These are phyloP conservation scores for Scutellaria barbata DNA, from an alignment of 257 asterid genomes.

Conservation along the genomic window DNA sequence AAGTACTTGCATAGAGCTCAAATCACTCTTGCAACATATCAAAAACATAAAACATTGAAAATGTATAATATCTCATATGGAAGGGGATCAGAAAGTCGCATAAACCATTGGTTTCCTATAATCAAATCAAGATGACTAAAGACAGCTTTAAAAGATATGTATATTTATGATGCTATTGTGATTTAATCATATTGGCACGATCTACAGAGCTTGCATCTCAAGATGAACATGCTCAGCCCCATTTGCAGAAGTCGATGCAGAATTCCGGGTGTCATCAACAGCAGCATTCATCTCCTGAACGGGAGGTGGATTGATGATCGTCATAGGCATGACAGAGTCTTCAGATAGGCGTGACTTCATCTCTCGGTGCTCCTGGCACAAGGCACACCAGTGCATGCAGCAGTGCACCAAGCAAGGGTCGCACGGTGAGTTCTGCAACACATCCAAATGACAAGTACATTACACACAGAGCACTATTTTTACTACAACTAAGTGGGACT, in stretches of 20 bases:
- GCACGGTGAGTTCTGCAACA: constrained; percentile 87
- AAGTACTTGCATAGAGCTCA: constrained; percentile 3
- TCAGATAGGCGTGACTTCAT: constrained; percentile 85
- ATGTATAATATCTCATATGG: not conserved
- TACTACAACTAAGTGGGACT: no score
- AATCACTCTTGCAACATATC: not conserved
- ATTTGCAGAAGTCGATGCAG: constrained; percentile 57
- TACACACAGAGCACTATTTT: not conserved
- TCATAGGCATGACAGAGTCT: constrained; percentile 66
- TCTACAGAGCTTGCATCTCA: constrained; percentile 81
- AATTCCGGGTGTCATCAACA: constrained; percentile 34
- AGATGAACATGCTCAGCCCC: constrained; percentile 53
- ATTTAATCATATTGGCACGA: not conserved
- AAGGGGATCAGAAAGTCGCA: constrained; percentile 14
- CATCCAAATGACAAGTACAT: not conserved
- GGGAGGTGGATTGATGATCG: constrained; percentile 88
- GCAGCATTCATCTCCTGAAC: constrained; percentile 75
- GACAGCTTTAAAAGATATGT: constrained; percentile 11
- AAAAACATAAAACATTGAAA: not conserved
- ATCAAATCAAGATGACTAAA: constrained; percentile 7
- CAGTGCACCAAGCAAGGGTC: constrained; percentile 97
- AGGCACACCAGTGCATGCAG: constrained; percentile 96
- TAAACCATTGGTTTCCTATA: not conserved
- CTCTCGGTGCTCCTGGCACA: constrained; percentile 99
- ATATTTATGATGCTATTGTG: not conserved